Base-by-base conservation (phyloP, 1,284 basidiomycete genomes). In the Termitomyces sp. region DNA sequence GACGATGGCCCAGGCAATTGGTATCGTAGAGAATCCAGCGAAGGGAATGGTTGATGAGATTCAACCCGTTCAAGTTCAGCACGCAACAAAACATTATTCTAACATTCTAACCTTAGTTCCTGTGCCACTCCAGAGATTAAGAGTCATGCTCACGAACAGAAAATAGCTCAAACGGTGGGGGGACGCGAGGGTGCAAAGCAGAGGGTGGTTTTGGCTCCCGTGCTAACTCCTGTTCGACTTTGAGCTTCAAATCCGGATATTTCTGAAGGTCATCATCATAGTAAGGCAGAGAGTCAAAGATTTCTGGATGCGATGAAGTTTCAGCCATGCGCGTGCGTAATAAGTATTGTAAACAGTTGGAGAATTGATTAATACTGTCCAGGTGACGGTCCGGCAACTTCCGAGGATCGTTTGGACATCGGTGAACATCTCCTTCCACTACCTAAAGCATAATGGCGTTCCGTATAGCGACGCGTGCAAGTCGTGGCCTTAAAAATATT, bases 211-310 rank as follows among this genome's bases (percentile, higher is more conserved):
- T 83, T 43, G 81, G 78, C 67, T 91, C 83, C 19, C 79, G 77
- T 28, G 84, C 84, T 49, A 92, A 72, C 67, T 90, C 86, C 57
- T 76, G 77, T 56, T 88, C 84, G 12, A 93, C 90, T 63, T 84
- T 84, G 63, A 84, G 79, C 64, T 81, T 83, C 57, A 90, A 73
- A 55, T 82, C 71, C 2, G 91, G 88, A 57, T 84, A 81, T 53
- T 79, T 80, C 58, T 95, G 91, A 45, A 95, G 78, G 65, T 98
- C 94, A 67, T 92, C 89, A 74, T 98, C 95, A 66, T 92, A 94
- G 73, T 98, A 98, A 12, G 95, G 93, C 55, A 97, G 78, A 21
- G 93, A 91, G 71, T 97, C 94, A 62, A 93, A 82, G 26, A 82
- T 72, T 57, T 75, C 72, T 44, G 61, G 39, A 36, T 57, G 52